phyloP scores from a whole-genome alignment of 2,329 filamentous ascomycete genomes.

The Diaporthe eres region DNA sequence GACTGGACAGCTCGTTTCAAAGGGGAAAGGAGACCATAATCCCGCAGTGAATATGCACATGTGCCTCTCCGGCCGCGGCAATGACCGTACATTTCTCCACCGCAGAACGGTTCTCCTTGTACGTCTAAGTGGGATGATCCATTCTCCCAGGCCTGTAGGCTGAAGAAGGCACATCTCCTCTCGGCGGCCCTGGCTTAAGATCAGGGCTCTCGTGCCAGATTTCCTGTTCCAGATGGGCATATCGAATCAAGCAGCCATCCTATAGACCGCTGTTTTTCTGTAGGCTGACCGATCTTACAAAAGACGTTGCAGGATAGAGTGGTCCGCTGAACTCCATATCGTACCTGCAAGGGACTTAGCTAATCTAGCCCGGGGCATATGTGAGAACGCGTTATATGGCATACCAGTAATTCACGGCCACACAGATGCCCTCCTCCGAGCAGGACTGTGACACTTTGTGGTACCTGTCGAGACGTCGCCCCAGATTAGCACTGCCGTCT shows the following conservation, averaged over 20 bases:
- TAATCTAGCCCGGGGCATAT: not conserved
- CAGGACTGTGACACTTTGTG: slow-evolving; percentile 85
- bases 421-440: slow-evolving; percentile 77
- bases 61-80: not conserved
- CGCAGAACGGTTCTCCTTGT: not conserved
- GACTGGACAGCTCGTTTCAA: not conserved
- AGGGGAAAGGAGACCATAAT: no score
- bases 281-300: slow-evolving; percentile 47
- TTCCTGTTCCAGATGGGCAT: not conserved
- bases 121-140: not conserved
- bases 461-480: slow-evolving; percentile 63
- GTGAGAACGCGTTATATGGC: slow-evolving; percentile 41
- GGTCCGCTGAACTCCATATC: slow-evolving; percentile 70
- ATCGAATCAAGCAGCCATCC: not conserved
- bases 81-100: not conserved
- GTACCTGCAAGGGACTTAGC: slow-evolving; percentile 57
- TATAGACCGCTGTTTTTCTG: slow-evolving; percentile 14
- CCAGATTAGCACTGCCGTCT: slow-evolving; percentile 1
- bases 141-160: not conserved
- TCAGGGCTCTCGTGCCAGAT: not conserved
- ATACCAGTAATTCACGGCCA: slow-evolving; percentile 87
- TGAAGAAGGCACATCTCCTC: not conserved
- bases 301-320: slow-evolving; percentile 64
- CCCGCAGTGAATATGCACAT: not conserved
- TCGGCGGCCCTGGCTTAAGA: no score